Conservation (phyloP, 1,139 yeast genomes). For the Blastobotrys persicus region DNA sequence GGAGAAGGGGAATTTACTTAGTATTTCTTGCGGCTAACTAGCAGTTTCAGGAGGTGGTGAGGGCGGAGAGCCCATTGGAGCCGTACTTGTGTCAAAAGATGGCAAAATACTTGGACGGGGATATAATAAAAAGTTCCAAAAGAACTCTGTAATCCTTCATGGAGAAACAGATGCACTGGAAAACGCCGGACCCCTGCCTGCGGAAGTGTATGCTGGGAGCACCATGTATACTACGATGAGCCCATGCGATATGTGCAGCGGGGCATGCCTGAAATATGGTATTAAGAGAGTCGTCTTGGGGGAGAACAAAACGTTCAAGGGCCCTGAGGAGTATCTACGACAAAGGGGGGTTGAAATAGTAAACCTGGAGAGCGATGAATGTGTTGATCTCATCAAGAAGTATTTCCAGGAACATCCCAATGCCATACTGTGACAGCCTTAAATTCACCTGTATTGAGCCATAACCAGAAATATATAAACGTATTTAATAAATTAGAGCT, state of each 20-base stretch:
- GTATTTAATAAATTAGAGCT: not conserved
- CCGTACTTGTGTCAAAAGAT: conserved; percentile 63
- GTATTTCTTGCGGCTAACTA: not conserved
- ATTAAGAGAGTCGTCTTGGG: conserved; percentile 83
- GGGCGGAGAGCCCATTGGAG: conserved; percentile 91
- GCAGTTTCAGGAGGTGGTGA: conserved; percentile 54
- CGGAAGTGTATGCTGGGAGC: conserved; percentile 53
- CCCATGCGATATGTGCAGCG: conserved; percentile 94
- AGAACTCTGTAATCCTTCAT: conserved; percentile 66
- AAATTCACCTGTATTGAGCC: too few relatives aligned
- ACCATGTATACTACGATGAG: conserved; percentile 86
- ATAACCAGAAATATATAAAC: too few relatives aligned
- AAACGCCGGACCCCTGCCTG: conserved; percentile 79
- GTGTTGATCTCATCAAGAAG: conserved; percentile 68
- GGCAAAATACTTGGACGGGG: conserved; percentile 83
- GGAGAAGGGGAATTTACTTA: conserved; percentile 6
- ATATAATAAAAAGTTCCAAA: conserved; percentile 84
- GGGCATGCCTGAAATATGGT: conserved; percentile 86
- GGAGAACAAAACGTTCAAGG: conserved; percentile 74
- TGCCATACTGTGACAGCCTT: not conserved
- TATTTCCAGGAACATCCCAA: conserved; percentile 55
- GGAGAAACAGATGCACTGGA: conserved; percentile 90
- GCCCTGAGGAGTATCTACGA: conserved; percentile 69
- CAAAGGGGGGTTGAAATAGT: conserved; percentile 70
- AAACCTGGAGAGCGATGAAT: conserved; percentile 61